Percentiles rank a stretch among this genome's conserved stretches.
phyloP scores from a whole-genome alignment of 306 rosid species.

The Psophocarpus tetragonolobus region DNA sequence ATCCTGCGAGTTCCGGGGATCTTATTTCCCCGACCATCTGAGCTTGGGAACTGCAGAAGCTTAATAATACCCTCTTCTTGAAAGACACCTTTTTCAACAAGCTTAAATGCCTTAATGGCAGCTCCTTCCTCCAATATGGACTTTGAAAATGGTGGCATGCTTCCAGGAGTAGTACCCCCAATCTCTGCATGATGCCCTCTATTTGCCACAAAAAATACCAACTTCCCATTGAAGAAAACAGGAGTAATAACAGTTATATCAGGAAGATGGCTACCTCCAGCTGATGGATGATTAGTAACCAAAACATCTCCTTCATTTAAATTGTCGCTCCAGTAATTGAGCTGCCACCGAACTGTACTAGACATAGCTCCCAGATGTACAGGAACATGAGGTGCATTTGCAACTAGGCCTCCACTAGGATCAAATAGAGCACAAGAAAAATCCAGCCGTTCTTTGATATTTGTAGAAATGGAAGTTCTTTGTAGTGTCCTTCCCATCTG shows the following conservation, averaged over 20 bases:
- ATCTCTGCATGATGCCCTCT: conserved; percentile 97
- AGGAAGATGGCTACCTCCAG: conserved; percentile 99
- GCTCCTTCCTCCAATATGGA: conserved; percentile 93
- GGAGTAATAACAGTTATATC: conserved; percentile 93
- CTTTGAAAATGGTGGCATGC: conserved; percentile 97
- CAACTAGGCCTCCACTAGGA: conserved; percentile 92
- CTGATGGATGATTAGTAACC: conserved; percentile 93
- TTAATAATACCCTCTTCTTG: conserved; percentile 79
- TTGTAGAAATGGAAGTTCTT: conserved; percentile 94
- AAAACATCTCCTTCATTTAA: conserved; percentile 90
- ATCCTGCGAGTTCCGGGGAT: conserved; percentile 81
- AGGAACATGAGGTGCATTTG: conserved; percentile 96
- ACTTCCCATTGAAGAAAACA: conserved; percentile 67
- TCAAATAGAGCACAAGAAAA: conserved; percentile 96
- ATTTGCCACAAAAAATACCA: conserved; percentile 86
- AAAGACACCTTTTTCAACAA: conserved; percentile 77
- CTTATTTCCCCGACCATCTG: conserved; percentile 50
- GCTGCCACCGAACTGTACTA: conserved; percentile 89
- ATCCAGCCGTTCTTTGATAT: conserved; percentile 92
- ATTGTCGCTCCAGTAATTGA: conserved; percentile 70
- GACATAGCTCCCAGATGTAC: conserved; percentile 98
- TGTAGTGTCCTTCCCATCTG: conserved; percentile 98
- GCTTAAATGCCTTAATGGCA: conserved; percentile 87
- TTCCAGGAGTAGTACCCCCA: conserved; percentile 93
- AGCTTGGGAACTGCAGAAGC: conserved; percentile 67